Base-by-base conservation (phyloP, 768 basidiomycete species). In the Lentinus brumalis region DNA sequence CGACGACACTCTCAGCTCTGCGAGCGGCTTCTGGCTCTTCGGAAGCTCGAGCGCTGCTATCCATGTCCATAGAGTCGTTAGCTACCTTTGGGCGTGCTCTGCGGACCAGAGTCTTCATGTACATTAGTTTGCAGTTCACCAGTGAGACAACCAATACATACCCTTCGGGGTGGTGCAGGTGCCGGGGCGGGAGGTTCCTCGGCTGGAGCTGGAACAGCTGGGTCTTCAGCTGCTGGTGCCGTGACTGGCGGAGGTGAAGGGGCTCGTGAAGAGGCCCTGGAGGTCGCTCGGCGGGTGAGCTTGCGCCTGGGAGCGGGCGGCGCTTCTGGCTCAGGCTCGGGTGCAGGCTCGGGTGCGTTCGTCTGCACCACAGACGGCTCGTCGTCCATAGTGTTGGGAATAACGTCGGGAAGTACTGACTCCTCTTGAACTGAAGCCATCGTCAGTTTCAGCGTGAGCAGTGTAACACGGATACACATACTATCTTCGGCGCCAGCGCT, bases 331-430 rank as follows among this genome's bases (percentile, higher is more conserved):
- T 14, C 52, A 18, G 55, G 40, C 39, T 38, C 55, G 4, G 35
- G 41, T 26, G 15, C 16, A 18, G 50, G 45, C 16, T 29, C n/a
- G 10, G 30, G 38, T 2, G 59, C 53, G 35, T 50, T 56, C 9
- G 45, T 57, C 21, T 40, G 35, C 16, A 73, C 72, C 8, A 78
- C 59, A 5, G 82, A 80, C 0, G 81, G 79, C 61, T 87, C 86
- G 18, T 80, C 77, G 3, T 79, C 75, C 61, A 79, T 77, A 0
- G 84, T 81, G 60, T 86, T 87, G 4, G 81, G 81, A 11, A 86
- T 73, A 40, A 77, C 74, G 47, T 81, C 77, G 1, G 84, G 84
- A 0, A 83, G 73, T 9, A 78, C 70, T 4, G 82, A 80, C 16
- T 63, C 50, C 35, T 46, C 35, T n/a, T 12, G 42, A 59, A 44